Evolutionary conservation across 805 yeast genomes (phyloP).

Genomic region (Candida orba): DNA sequence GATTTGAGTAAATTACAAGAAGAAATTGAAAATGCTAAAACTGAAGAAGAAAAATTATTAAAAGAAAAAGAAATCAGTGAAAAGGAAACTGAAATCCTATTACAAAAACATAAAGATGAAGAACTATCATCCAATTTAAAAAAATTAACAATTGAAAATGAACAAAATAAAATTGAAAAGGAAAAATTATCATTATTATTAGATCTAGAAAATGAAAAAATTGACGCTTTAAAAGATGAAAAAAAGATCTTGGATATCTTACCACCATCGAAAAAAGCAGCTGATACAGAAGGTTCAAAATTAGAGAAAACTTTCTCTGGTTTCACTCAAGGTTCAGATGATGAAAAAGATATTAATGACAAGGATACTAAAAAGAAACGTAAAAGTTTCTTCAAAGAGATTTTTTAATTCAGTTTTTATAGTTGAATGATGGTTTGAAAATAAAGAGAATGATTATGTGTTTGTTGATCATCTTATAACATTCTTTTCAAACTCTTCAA

Average conservation of each 20-base stretch:
- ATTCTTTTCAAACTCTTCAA: no score
- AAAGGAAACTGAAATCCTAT: constrained; percentile 26
- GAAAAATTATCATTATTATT: constrained; percentile 29
- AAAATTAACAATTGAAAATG: constrained; percentile 31
- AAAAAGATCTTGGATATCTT: constrained; percentile 32
- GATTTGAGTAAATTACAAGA: constrained; percentile 27
- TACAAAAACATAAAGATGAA: constrained; percentile 29
- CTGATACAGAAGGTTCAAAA: constrained; percentile 5
- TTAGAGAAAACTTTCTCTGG: constrained; percentile 33
- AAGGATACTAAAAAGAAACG: constrained; percentile 9
- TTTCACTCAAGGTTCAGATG: constrained; percentile 39
- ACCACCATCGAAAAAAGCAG: constrained; percentile 21
- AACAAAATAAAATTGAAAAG: constrained; percentile 30
- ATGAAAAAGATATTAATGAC: constrained; percentile 17
- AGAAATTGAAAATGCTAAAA: constrained; percentile 24
- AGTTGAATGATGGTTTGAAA: no score
- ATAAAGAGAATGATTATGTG: no score
- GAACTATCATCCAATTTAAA: constrained; percentile 31
- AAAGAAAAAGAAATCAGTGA: constrained; percentile 26
- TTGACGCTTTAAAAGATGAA: constrained; percentile 29
- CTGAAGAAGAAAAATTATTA: constrained; percentile 25
- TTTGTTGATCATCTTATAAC: no score
- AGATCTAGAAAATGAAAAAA: constrained; percentile 30
- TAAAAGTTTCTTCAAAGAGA: constrained; percentile 23
- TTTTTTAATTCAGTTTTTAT: constrained; percentile 1